These are phyloP conservation scores for Termitomyces sp. DNA, from an alignment of 768 basidiomycete species.

Conservation along the genomic window DNA sequence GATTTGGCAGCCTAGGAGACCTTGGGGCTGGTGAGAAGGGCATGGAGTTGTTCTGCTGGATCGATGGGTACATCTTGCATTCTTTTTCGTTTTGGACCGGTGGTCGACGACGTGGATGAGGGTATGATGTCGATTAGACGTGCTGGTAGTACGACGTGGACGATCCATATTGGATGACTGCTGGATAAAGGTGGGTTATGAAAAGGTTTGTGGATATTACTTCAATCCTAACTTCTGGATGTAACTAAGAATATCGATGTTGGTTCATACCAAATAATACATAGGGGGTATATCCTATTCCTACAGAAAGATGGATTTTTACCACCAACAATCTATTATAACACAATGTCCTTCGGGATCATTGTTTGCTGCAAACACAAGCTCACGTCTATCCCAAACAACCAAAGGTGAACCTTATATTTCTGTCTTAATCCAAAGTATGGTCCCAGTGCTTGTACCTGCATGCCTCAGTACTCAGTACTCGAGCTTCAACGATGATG, in stretches of 20 bases:
- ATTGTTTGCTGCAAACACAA: neutral
- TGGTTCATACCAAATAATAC: too few species aligned
- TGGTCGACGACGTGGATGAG: neutral
- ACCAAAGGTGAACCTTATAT: neutral
- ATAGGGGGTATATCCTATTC: too few species aligned
- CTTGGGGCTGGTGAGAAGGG: slow-evolving; percentile 11
- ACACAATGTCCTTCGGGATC: too few species aligned
- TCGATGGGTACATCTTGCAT: slow-evolving; percentile 5
- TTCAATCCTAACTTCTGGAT: neutral
- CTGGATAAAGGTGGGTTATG: neutral
- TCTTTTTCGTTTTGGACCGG: slow-evolving; percentile 9
- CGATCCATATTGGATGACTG: slow-evolving; percentile 11
- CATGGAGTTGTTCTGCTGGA: slow-evolving; percentile 9
- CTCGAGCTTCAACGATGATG: neutral
- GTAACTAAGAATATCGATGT: neutral
- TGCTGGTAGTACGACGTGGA: slow-evolving; percentile 12
- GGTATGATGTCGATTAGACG: slow-evolving; percentile 1
- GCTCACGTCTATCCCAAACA: neutral
- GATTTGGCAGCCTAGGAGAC: slow-evolving; percentile 11
- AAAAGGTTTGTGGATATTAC: neutral
- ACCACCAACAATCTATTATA: too few species aligned
- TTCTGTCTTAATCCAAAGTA: neutral
- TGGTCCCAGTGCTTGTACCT: neutral
- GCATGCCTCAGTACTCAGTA: neutral
- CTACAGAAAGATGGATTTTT: too few species aligned